A percentile compares a stretch with the other conserved stretches of the same genome.
These are phyloP conservation scores for Bruguiera hainesii DNA, from an alignment of 441 rosid species.

Conservation along the genomic window DNA sequence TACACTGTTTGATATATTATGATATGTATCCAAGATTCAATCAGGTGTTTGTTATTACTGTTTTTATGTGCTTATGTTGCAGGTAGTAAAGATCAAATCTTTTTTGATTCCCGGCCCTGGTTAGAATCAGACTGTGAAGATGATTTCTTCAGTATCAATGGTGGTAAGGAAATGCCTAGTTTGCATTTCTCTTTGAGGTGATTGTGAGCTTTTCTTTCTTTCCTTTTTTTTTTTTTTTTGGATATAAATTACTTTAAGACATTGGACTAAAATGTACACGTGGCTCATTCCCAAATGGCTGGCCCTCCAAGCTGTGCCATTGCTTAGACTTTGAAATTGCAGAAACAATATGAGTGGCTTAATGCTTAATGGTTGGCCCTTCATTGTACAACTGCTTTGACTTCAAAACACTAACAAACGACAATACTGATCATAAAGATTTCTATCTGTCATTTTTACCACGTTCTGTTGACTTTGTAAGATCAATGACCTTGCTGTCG, in stretches of 20 bases:
- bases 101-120: conserved; percentile 77
- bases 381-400: neutral
- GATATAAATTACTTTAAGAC: too few relatives aligned
- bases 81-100: conserved; percentile 90
- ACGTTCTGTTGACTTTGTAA: too few relatives aligned
- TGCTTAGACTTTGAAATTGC: too few relatives aligned
- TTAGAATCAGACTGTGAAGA: conserved; percentile 81
- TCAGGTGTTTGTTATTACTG: neutral
- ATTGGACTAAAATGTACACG: too few relatives aligned
- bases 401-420: neutral
- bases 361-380: neutral
- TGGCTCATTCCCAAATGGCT: too few relatives aligned
- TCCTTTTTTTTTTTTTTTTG: too few relatives aligned
- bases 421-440: neutral
- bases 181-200: neutral
- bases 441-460: neutral
- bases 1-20: neutral
- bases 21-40: neutral
- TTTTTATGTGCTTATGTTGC: conserved; percentile 16
- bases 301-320: too few relatives aligned
- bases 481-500: too few relatives aligned
- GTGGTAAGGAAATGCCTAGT: conserved; percentile 49
- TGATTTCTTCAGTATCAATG: conserved; percentile 84
- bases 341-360: neutral
- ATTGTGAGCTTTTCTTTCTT: neutral